A percentile compares a stretch with the other conserved stretches of the same genome.
These are phyloP conservation scores for Hypsizygus marmoreus DNA, from an alignment of 768 basidiomycete species.

Conservation along the genomic window DNA sequence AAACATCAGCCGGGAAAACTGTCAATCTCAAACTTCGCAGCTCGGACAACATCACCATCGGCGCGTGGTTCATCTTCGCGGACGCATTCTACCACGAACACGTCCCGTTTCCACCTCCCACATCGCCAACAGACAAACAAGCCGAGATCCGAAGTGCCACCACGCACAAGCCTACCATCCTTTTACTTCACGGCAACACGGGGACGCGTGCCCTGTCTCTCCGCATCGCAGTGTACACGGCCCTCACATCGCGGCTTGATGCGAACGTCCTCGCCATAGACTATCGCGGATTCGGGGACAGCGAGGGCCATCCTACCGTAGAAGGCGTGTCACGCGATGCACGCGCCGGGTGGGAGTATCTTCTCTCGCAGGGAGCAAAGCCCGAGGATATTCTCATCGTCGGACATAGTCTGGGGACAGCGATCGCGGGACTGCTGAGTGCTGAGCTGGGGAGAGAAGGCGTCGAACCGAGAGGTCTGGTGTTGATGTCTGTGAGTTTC, in stretches of 20 bases:
- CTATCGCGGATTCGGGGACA: conserved; percentile 79
- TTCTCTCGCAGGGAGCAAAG: conserved; percentile 49
- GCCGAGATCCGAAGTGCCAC: conserved; percentile 30
- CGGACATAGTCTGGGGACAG: conserved; percentile 80
- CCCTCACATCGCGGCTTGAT: conserved; percentile 49
- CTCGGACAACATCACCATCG: conserved; percentile 62
- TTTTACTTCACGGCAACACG: conserved; percentile 78
- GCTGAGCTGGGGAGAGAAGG: conserved; percentile 48
- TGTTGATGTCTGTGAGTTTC: conserved; percentile 43
- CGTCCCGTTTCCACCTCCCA: conserved; percentile 34
- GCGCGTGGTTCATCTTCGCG: conserved; percentile 68
- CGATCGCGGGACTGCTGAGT: conserved; percentile 51
- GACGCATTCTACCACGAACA: conserved; percentile 49
- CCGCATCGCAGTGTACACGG: conserved; percentile 53
- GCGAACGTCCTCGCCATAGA: conserved; percentile 70
- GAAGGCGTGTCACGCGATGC: conserved; percentile 62
- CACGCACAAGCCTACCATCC: conserved; percentile 51
- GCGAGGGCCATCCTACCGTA: conserved; percentile 61
- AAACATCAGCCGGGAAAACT: no score
- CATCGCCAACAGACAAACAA: conserved; percentile 31
- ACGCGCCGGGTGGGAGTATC: conserved; percentile 63
- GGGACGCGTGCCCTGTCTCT: conserved; percentile 57
- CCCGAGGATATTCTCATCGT: conserved; percentile 58
- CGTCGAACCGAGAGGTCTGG: conserved; percentile 45
- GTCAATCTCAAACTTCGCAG: conserved; percentile 32